Conservation (phyloP, 257 asterid genomes). For the Capsicum pubescens region DNA sequence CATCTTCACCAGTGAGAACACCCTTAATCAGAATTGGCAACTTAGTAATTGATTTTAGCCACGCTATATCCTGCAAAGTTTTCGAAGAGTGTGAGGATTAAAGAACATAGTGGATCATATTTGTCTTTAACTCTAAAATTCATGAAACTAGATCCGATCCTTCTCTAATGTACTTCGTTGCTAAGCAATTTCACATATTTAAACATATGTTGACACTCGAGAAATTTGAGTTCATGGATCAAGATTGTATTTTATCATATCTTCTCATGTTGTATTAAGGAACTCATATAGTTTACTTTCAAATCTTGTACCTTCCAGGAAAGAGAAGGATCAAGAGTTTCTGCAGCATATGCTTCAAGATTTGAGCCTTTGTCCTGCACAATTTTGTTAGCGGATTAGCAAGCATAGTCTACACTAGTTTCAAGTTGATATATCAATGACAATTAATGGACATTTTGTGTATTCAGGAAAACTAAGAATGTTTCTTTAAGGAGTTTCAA, state of each 20-base stretch:
- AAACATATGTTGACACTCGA: background rate
- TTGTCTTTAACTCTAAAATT: background rate
- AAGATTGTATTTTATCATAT: background rate
- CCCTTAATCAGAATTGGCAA: constrained; percentile 72
- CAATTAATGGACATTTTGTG: background rate
- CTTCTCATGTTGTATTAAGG: background rate
- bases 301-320: constrained; percentile 59
- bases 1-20: constrained; percentile 68
- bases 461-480: background rate
- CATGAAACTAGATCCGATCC: background rate
- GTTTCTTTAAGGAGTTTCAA: background rate
- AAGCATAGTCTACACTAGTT: background rate
- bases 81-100: background rate
- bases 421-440: background rate
- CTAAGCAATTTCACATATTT: background rate
- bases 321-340: constrained; percentile 49
- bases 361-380: constrained; percentile 60
- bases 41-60: constrained; percentile 65
- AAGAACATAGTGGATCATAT: background rate
- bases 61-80: constrained; percentile 62
- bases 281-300: background rate
- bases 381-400: background rate
- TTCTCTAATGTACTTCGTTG: background rate
- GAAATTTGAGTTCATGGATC: background rate
- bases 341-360: constrained; percentile 55